phyloP scores from a whole-genome alignment of 2,329 filamentous ascomycete species.

The Calonectria pseudoturangicola region DNA sequence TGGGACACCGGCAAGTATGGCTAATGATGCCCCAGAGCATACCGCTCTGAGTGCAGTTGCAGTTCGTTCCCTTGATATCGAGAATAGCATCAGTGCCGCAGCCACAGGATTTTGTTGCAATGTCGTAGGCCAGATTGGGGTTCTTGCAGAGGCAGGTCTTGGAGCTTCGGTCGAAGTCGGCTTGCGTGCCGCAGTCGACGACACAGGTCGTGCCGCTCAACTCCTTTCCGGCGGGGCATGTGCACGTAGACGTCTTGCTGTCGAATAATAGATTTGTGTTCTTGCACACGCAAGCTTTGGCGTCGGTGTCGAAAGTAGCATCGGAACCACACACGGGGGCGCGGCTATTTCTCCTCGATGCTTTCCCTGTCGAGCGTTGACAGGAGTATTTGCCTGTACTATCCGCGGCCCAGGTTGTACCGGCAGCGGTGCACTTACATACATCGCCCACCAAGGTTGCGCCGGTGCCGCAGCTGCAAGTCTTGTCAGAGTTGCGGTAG shows the following conservation, averaged over 20 bases:
- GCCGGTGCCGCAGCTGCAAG: neutral
- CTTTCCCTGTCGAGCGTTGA: neutral
- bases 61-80: neutral
- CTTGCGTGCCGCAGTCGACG: neutral
- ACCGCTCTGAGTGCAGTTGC: neutral
- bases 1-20: neutral
- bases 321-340: neutral
- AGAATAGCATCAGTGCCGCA: neutral
- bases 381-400: neutral
- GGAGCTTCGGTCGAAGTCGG: neutral
- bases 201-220: neutral
- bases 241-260: neutral
- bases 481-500: neutral
- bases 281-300: neutral
- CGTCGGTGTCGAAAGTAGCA: neutral
- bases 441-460: neutral
- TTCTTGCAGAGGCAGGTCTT: neutral
- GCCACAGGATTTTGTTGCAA: neutral
- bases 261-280: neutral
- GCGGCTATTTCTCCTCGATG: neutral
- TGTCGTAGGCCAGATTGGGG: neutral
- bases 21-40: slow-evolving; percentile 9
- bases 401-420: neutral
- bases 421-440: neutral
- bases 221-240: neutral